Evolutionary conservation across 257 asterid species (phyloP).

Genomic region (Agastache rugosa): DNA sequence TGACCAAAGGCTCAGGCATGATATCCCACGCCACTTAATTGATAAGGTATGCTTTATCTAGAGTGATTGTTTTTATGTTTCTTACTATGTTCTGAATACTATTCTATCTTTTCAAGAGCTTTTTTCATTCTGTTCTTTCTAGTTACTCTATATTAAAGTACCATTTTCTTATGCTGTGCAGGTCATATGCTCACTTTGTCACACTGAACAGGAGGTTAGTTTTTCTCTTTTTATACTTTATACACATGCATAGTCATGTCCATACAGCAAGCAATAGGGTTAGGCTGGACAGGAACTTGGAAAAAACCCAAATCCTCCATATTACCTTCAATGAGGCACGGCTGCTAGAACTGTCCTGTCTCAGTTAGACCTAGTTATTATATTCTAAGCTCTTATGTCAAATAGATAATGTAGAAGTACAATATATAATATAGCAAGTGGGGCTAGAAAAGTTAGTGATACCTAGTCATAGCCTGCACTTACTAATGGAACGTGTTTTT

Average conservation of each 20-base stretch:
- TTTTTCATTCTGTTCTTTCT: neutral
- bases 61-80: constrained; percentile 3
- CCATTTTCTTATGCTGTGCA: constrained; percentile 38
- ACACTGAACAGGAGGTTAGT: constrained; percentile 80
- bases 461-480: neutral
- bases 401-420: neutral
- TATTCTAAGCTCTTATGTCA: neutral
- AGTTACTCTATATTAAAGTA: neutral
- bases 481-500: neutral
- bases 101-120: neutral
- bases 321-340: neutral
- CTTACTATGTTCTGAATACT: neutral
- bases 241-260: neutral
- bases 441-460: neutral
- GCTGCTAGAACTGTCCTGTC: neutral
- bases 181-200: constrained; percentile 77
- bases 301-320: neutral
- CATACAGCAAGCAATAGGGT: neutral
- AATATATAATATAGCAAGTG: neutral
- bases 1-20: constrained; percentile 68
- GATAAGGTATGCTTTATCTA: constrained; percentile 46
- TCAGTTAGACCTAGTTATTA: neutral
- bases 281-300: neutral
- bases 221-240: neutral
- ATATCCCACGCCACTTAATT: constrained; percentile 70